Evolutionary conservation across 208 protist genomes (phyloP), one percentile per base, ranked within the genome.

Genomic region (Wallacemonas sp.): DNA sequence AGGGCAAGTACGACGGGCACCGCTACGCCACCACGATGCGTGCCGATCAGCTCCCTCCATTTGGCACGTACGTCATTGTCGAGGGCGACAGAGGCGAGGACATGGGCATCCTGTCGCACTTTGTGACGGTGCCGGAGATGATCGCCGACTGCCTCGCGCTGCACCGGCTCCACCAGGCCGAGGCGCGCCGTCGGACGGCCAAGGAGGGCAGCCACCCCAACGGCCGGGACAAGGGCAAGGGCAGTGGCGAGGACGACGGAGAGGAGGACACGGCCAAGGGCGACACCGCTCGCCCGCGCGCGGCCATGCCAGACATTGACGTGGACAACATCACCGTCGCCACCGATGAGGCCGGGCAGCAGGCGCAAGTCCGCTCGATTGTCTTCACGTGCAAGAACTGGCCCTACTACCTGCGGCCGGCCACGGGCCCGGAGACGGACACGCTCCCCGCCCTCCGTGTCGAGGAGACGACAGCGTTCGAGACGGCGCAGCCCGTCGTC

Each of bases 41-140:
- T 2, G 38, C 46, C 2, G 33, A 39, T 23, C 33, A 66, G 59
- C 49, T 26, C 14, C 44, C 82, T 28, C 63, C 76, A 10, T 38
- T 86, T 12, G 83, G 83, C 52, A 69, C 46, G 28, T 7, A 74
- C 18, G 79, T 90, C 32, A 64, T 93, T 16, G 83, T 90, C 1
- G 81, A 87, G 48, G 86, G 82, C 32, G 86, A 93, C 70, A 81
- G 86, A 32, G 86, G 86, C 14, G 75, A 81, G 36, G 72, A 79
- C 50, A 69, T 90, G 14, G 86, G 83, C 31, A 74, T 81, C n/a
- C 77, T 88, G 22, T 25, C 73, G 46, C 63, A 38, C 23, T 66
- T 76, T 62, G 57, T 87, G 16, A 68, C 65, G 10, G 57, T 84
- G 18, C 44, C 69, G 20, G 39, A 78, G 50, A 83, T 84, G 81